These are phyloP conservation scores for Cylindrotheca closterium DNA, from an alignment of 108 stramenopile species.

Conservation along the genomic window DNA sequence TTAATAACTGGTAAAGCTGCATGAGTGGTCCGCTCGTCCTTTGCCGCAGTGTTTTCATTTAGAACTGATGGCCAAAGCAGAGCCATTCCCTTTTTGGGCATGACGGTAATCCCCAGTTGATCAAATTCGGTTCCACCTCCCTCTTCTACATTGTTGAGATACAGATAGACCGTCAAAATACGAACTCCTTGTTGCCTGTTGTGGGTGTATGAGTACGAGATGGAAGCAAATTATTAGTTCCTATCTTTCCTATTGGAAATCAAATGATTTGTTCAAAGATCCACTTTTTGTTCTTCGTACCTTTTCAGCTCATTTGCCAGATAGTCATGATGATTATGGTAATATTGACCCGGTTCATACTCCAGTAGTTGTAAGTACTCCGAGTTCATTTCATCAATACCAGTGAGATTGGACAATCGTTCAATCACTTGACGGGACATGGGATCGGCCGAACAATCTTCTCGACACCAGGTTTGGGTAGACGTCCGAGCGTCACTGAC, in stretches of 20 bases:
- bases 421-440: slow-evolving; percentile 37
- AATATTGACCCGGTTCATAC: slow-evolving; percentile 19
- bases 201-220: too few species aligned
- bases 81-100: slow-evolving; percentile 76
- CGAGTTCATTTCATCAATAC: slow-evolving; percentile 35
- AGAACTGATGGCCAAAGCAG: slow-evolving; percentile 86
- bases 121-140: slow-evolving; percentile 90
- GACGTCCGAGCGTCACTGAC: slow-evolving; percentile 46
- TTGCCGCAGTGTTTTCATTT: slow-evolving; percentile 51
- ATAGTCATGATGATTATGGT: slow-evolving; percentile 48
- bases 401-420: slow-evolving; percentile 47
- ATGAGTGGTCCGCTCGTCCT: slow-evolving; percentile 77
- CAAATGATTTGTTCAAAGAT: too few species aligned
- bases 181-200: slow-evolving; percentile 56
- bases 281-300: too few species aligned
- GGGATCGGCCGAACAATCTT: slow-evolving; percentile 49
- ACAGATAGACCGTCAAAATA: slow-evolving; percentile 61
- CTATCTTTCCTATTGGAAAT: too few species aligned
- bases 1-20: slow-evolving; percentile 76
- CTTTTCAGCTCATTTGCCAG: too few species aligned
- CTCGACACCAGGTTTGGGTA: slow-evolving; percentile 76
- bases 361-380: slow-evolving; percentile 68
- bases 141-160: slow-evolving; percentile 86
- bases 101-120: slow-evolving; percentile 57
- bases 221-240: too few species aligned